Conservation (phyloP, 2,329 filamentous ascomycete genomes). For the Penicillium sp. region DNA sequence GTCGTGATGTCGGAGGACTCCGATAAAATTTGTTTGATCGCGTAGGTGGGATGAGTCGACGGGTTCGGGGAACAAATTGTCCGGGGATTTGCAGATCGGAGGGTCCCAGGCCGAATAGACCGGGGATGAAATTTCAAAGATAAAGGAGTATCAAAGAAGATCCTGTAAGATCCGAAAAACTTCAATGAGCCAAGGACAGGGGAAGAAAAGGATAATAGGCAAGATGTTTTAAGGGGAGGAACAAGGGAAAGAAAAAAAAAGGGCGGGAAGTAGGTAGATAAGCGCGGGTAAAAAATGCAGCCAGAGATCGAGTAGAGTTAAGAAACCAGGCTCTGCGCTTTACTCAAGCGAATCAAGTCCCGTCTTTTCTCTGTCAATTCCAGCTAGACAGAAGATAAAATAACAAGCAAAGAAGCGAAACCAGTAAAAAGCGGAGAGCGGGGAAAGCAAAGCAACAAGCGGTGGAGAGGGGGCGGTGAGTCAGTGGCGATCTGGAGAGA, state of each 20-base stretch:
- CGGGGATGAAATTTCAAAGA: conserved; percentile 3
- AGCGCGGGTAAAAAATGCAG: not conserved
- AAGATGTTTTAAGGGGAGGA: conserved; percentile 4
- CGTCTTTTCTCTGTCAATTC: conserved; percentile 5
- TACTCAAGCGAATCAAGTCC: conserved; percentile 3
- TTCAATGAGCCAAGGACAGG: not conserved
- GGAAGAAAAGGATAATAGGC: not conserved
- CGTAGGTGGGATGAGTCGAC: conserved; percentile 17
- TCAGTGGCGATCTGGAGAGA: conserved; percentile 2
- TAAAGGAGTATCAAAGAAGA: not conserved
- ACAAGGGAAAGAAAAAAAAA: not conserved
- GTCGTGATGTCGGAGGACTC: not conserved
- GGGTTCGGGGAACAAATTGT: conserved; percentile 15
- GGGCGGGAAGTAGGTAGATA: not conserved
- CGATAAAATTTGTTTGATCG: not conserved
- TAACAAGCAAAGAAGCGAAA: not conserved
- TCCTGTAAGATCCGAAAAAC: not conserved
- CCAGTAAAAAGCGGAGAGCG: conserved; percentile 10
- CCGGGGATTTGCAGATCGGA: conserved; percentile 12
- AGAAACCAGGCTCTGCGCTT: not conserved
- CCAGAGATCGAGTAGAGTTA: not conserved
- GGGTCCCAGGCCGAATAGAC: conserved; percentile 6
- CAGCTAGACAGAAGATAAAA: not conserved
- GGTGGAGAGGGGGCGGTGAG: conserved; percentile 20
- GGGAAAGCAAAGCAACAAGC: conserved; percentile 18